Base-by-base conservation (phyloP, 202 grass and related monocot species). In the Panicum virgatum region DNA sequence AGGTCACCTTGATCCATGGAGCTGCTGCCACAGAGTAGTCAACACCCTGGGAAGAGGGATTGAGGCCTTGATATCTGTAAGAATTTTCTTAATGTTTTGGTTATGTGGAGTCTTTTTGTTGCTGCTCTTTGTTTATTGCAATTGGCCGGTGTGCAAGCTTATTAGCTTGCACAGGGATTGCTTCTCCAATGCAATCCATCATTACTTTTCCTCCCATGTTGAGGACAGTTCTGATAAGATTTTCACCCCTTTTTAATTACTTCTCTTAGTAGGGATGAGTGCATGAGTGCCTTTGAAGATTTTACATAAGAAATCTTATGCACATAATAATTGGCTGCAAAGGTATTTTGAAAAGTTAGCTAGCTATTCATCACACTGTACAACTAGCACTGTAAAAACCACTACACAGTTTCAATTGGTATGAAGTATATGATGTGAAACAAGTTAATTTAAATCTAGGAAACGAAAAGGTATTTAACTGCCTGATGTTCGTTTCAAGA, bases 171-270 rank as follows among this genome's bases (percentile, higher is more conserved):
- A 74, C 69, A 80, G 76, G 48, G 77, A 67, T 89, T 82, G 59
- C 78, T 86, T 82, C 73, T 86, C 79, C 73, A 20, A 90, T 74
- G 79, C 79, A 79, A 68, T 73, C 51, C 67, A 73, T 86, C 79
- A 67, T 79, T 53, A 74, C 50, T 29, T 66, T 68, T 0, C 9
- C 12, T 76, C 87, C 27, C 42, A 40, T 51, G 61, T 82, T 86
- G 73, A 82, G 87, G 87, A 66, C 61, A 68, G 23, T 58, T 78
- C 18, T 64, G 72, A 78, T 66, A 82, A 86, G 80, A 78, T 40
- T 50, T 72, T 51, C 78, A 44, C 78, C 82, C 51, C 66, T 85
- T 85, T 89, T n/a, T n/a, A n/a, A n/a, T 82, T 59, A 19, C 37
- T 60, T 66, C 62, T 46, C 22, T 20, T 38, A 23, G n/a, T 66